Evolutionary conservation across 1,284 basidiomycete genomes (phyloP), one percentile per base, ranked within the genome.

Genomic region (Anthracocystis panici-leucophaei): DNA sequence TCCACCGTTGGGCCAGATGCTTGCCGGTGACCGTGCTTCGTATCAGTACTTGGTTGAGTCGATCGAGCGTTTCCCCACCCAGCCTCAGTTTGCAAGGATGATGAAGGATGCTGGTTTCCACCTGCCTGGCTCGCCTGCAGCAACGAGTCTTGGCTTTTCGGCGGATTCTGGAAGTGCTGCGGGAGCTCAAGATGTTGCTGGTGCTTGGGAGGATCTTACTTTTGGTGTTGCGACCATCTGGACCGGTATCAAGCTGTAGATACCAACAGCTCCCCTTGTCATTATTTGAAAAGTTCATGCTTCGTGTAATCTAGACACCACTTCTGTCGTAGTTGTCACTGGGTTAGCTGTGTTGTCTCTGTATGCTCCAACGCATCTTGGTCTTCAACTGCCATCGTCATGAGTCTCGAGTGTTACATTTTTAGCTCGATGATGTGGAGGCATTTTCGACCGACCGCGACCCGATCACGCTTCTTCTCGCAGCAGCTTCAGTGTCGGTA

Each of bases 11-110:
- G 97, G 97, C 25, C 95, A 95, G 56, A 92, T 99, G 80, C 88
- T 99, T n/a, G 93, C 95, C 9, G 93, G 93, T 4, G 96, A 99
- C 86, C 90, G 95, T 40, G 92, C 91, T 33, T 97, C 95, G 20
- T 99, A 99, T 86, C 77, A 85, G 86, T 99, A 99, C 86, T 89
- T 99, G 46, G 93, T 99, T 56, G 97, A 99, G 87, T 97, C 95
- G 40, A 99, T 99, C 82, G 92, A 95, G 63, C 90, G 90, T 77
- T 99, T 99, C 88, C 96, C 96, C 35, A 88, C 90, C 21, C 96
- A 98, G 86, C 88, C 90, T 25, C 91, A 94, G 57, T 99, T 99
- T 87, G 92, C 95, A 14, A 87, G 90, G 82, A 93, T 99, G 95
- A 86, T 87, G 68, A 71, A 75, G 29, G 75, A 85, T 9, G 87